A percentile compares a stretch with the other conserved stretches of the same genome.
These are phyloP conservation scores for Acanthamoeba sp. DNA, from an alignment of 208 protist genomes.

Conservation along the genomic window DNA sequence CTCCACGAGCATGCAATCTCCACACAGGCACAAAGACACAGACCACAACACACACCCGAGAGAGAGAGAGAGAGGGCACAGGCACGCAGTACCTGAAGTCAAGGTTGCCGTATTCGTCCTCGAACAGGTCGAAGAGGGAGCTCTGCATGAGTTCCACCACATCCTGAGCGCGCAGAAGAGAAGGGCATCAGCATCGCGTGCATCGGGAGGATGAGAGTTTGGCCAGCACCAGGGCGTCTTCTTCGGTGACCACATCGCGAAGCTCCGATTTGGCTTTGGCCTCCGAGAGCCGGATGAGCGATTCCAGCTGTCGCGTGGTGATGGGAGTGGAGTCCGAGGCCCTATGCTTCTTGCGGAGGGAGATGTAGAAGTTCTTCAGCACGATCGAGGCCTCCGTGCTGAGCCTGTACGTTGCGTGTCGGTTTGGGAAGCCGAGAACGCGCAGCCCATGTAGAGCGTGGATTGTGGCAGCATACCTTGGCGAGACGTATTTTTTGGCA, in stretches of 20 bases:
- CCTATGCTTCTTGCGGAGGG: slow-evolving; percentile 82
- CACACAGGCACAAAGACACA: not conserved
- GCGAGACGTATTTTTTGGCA: slow-evolving; percentile 89
- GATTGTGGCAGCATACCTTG: slow-evolving; percentile 70
- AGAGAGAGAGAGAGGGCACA: not conserved
- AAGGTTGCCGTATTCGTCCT: slow-evolving; percentile 86
- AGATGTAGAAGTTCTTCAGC: slow-evolving; percentile 89
- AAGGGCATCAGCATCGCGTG: not conserved
- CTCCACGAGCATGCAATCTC: no score
- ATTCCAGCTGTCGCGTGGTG: slow-evolving; percentile 96
- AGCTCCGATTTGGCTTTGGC: slow-evolving; percentile 91
- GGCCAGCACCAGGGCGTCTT: slow-evolving; percentile 92
- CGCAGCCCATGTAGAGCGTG: not conserved
- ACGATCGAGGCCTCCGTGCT: slow-evolving; percentile 80
- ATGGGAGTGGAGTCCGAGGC: slow-evolving; percentile 89
- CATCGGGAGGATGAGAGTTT: not conserved
- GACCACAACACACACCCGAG: not conserved
- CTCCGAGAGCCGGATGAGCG: slow-evolving; percentile 95
- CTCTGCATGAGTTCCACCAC: slow-evolving; percentile 94
- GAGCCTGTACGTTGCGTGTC: slow-evolving; percentile 38
- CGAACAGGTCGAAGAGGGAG: slow-evolving; percentile 84
- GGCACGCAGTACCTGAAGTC: slow-evolving; percentile 81
- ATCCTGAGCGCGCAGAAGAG: slow-evolving; percentile 82
- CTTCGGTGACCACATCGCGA: slow-evolving; percentile 91
- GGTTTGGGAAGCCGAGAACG: not conserved